Base-by-base conservation (phyloP, 495 filamentous ascomycete genomes). In the Evernia prunastri region DNA sequence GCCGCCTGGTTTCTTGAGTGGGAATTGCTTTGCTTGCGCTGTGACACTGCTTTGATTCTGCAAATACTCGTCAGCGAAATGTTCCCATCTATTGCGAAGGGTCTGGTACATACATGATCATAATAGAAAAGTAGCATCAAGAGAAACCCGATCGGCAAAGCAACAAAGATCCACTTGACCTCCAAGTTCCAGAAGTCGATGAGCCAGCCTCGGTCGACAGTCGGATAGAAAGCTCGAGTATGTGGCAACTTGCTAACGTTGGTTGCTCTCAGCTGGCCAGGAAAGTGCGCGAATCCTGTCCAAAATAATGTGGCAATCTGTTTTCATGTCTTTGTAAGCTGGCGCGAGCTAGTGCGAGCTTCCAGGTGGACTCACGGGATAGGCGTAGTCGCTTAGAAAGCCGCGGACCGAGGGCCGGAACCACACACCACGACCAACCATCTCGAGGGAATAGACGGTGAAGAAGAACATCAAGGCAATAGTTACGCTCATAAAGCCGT, bases 81-180 rank as follows among this genome's bases (percentile, higher is more conserved):
- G 43, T 18, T 43, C 18, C 23, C 23, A 23, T 18, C 1, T n/a
- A 39, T 23, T 18, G 17, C 8, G 31, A 58, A 27, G 35, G 15
- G 23, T 8, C 7, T n/a, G 18, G 25, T 5, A 20, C 62, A 18
- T 64, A 72, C 70, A 63, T 80, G 78, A 62, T 80, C 78, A 69
- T 75, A 80, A 61, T 74, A 80, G 68, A 80, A 80, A 37, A 80
- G 74, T 27, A 79, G 69, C 13, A 74, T 79, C 9, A 80, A 54
- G 2, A 80, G 67, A 39, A 79, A 66, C 13, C 70, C 78, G 39
- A 80, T 74, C 5, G 78, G 78, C 6, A 80, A 64, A 9, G 77
- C 77, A 13, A 79, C 68, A 60, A 79, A 79, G 49, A 80, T 72
- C 66, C 73, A 73, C 33, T 70, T 73, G 12, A 76, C 75, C 18